A percentile compares a stretch with the other conserved stretches of the same genome.
Conservation (phyloP, 1,284 basidiomycete genomes). For the Sphagnurus paluster region DNA sequence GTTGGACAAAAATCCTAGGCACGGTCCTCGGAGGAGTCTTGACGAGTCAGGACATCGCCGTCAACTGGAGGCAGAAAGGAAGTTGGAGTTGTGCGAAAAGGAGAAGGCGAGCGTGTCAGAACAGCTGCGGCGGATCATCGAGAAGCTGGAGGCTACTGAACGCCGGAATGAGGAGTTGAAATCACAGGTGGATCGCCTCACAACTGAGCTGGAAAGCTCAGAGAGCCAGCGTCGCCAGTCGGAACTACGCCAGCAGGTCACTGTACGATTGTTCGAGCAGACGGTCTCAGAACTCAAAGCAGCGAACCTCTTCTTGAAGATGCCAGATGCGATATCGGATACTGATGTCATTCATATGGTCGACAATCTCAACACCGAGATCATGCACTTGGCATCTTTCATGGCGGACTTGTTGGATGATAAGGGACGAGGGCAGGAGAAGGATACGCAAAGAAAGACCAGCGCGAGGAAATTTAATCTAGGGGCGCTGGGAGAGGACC, state of each 20-base stretch:
- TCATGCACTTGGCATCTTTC: conserved; percentile 47
- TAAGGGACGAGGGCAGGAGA: conserved; percentile 22
- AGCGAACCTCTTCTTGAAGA: conserved; percentile 46
- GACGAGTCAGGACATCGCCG: conserved; percentile 1
- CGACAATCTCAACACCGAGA: conserved; percentile 47
- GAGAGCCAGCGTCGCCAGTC: conserved; percentile 20
- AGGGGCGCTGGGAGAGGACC: conserved; percentile 34
- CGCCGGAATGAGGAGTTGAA: conserved; percentile 11
- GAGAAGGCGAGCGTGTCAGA: conserved; percentile 11
- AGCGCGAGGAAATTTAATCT: conserved; percentile 27
- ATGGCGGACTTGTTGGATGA: conserved; percentile 47
- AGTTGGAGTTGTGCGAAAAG: conserved; percentile 7
- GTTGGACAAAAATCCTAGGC: too few relatives aligned
- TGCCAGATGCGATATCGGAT: conserved; percentile 44
- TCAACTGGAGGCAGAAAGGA: conserved; percentile 4
- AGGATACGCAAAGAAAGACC: conserved; percentile 26
- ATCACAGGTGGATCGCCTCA: conserved; percentile 5
- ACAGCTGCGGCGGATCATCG: background rate
- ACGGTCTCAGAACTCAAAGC: conserved; percentile 45
- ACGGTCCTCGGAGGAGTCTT: background rate
- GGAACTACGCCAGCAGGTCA: conserved; percentile 29
- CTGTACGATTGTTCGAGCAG: conserved; percentile 36
- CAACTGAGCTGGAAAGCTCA: conserved; percentile 4
- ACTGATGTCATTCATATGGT: conserved; percentile 48
- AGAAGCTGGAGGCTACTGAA: conserved; percentile 6